These are phyloP conservation scores for Alternaria arborescens DNA, from an alignment of 2,329 filamentous ascomycete genomes.

Conservation along the genomic window DNA sequence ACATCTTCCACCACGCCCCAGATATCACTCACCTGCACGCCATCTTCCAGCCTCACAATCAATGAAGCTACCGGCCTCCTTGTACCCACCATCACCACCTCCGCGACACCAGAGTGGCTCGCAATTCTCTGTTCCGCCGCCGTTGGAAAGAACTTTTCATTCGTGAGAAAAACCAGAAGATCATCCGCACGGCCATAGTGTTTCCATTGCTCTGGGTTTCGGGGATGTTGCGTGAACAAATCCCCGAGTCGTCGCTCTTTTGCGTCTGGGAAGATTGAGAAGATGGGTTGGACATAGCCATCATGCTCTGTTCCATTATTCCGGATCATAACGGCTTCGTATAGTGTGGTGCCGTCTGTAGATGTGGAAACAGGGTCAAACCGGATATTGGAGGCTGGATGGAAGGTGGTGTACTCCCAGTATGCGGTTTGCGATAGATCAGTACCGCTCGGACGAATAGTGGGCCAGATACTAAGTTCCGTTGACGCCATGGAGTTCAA, in stretches of 20 bases:
- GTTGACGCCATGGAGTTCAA: slow-evolving; percentile 16
- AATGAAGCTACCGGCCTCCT: slow-evolving; percentile 39
- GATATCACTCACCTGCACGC: slow-evolving; percentile 53
- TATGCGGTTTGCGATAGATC: neutral
- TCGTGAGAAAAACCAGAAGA: slow-evolving; percentile 25
- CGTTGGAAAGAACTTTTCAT: slow-evolving; percentile 34
- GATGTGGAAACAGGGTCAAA: slow-evolving; percentile 12
- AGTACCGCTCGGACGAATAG: neutral
- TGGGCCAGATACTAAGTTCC: slow-evolving; percentile 20
- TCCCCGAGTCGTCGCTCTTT: slow-evolving; percentile 28
- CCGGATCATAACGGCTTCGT: slow-evolving; percentile 24
- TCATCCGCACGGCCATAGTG: slow-evolving; percentile 35
- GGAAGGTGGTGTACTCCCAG: slow-evolving; percentile 19
- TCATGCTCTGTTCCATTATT: slow-evolving; percentile 13
- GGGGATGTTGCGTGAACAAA: slow-evolving; percentile 25
- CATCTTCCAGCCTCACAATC: slow-evolving; percentile 32
- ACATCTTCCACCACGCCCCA: slow-evolving; percentile 57
- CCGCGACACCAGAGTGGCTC: slow-evolving; percentile 36
- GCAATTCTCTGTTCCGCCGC: slow-evolving; percentile 32
- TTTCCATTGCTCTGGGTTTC: slow-evolving; percentile 20
- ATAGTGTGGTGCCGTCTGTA: slow-evolving; percentile 7
- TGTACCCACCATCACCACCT: slow-evolving; percentile 45
- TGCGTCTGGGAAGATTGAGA: slow-evolving; percentile 24
- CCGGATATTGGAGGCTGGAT: slow-evolving; percentile 22
- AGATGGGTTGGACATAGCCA: slow-evolving; percentile 27